Evolutionary conservation across 352 stramenopile species (phyloP), one percentile per base, ranked within the genome.

Genomic region (Pythium insidiosum): DNA sequence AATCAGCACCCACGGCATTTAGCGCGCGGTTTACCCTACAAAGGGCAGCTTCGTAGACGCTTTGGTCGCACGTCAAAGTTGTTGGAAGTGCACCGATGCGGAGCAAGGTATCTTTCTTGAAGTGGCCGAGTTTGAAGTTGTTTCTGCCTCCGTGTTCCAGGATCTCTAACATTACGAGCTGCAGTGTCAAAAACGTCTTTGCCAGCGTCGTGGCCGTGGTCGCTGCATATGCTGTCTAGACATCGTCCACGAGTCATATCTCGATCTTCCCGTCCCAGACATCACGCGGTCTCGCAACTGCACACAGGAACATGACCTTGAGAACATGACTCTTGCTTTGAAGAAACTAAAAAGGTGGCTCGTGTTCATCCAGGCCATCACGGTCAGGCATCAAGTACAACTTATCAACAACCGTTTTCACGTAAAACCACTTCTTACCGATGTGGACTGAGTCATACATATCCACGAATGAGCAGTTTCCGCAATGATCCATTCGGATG

Each of bases 191-290:
- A 19, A 54, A 54, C 1, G 26, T 54, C 30, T 54, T 46, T 4
- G 47, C 23, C 4, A 54, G 18, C 2, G 47, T 43, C 4, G 20
- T 11, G 5, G n/a, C 9, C 11, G 38, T 24, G 6, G 47, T 54
- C 5, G 22, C n/a, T 6, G 28, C 13, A 16, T 47, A 54, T 6
- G 47, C 47, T 7, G 2, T 4, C 9, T 21, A 13, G 0, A 54
- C 28, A 18, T 47, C 51, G 0, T 12, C 6, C 19, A 51, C 38
- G 15, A 61, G 47, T 1, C 46, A 53, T 9, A 53, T 46, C 9
- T 36, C 45, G 10, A 52, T 38, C 35, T 45, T 45, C 19, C 45
- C 36, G 26, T 52, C 36, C 25, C 23, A 52, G 20, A 21, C 45
- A 19, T 6, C 24, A 16, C 45, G 43, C 24, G 45, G 45, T 16